These are phyloP conservation scores for Rhodotorula toruloides DNA, from an alignment of 768 basidiomycete species.

Conservation along the genomic window DNA sequence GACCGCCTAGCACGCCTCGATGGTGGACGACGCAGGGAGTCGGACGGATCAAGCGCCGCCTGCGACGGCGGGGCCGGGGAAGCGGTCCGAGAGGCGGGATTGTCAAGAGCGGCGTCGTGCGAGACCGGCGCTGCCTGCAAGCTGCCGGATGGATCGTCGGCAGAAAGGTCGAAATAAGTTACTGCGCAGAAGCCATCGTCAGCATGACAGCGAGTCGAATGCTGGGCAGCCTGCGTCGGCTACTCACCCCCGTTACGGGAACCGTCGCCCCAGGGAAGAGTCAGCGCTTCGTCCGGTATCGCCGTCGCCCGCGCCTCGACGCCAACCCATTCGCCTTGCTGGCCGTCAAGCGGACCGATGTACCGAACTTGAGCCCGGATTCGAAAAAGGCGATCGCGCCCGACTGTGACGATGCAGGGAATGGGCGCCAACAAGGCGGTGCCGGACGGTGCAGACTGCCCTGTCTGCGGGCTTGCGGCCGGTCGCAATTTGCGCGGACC, in stretches of 20 bases:
- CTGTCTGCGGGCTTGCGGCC: too few species aligned
- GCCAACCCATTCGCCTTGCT: constrained; percentile 79
- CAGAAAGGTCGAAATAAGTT: constrained; percentile 6
- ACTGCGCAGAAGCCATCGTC: constrained; percentile 55
- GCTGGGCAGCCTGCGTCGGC: too few species aligned
- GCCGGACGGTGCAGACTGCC: too few species aligned
- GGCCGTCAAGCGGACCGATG: constrained; percentile 69
- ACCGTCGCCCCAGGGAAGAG: constrained; percentile 82
- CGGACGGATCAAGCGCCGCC: constrained; percentile 22
- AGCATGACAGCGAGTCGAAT: background rate
- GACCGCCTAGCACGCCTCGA: constrained; percentile 17
- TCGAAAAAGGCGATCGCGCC: constrained; percentile 23
- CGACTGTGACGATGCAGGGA: constrained; percentile 74
- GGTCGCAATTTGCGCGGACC: too few species aligned
- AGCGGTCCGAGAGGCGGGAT: constrained; percentile 53
- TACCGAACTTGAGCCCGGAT: constrained; percentile 67
- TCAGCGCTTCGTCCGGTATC: constrained; percentile 47
- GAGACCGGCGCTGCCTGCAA: background rate
- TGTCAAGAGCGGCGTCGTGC: background rate
- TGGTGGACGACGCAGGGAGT: constrained; percentile 14
- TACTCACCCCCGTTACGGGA: constrained; percentile 67
- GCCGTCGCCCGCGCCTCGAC: constrained; percentile 54
- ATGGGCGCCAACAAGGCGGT: constrained; percentile 79
- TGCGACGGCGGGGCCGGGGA: too few species aligned
- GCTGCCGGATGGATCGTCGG: background rate